phyloP scores from a whole-genome alignment of 2,329 filamentous ascomycete genomes.

The Neonectria neomacrospora region DNA sequence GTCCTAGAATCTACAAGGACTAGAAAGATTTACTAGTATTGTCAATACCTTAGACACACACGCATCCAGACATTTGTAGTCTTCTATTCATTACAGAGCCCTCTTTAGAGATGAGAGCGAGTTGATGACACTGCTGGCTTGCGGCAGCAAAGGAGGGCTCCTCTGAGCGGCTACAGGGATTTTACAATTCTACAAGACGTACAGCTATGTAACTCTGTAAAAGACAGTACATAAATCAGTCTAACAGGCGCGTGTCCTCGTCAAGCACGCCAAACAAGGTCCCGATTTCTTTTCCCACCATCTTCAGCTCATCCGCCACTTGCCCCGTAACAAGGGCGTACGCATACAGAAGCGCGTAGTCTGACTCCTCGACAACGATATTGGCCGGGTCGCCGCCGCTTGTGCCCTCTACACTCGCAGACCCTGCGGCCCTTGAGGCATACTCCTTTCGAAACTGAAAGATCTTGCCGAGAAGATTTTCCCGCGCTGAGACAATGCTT shows the following conservation, averaged over 20 bases:
- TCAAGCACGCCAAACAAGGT: constrained; percentile 38
- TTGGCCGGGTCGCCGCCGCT: constrained; percentile 28
- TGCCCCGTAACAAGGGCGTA: constrained; percentile 80
- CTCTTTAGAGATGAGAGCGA: no score
- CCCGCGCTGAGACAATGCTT: constrained; percentile 81
- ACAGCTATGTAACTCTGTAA: not conserved
- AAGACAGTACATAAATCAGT: not conserved
- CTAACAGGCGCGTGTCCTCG: constrained; percentile 36
- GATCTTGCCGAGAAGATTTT: constrained; percentile 85
- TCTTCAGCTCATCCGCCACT: constrained; percentile 71
- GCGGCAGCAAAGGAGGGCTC: no score
- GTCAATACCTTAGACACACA: no score
- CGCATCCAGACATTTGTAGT: no score
- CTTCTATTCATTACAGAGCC: no score
- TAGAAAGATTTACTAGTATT: no score
- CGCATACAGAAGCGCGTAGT: constrained; percentile 92
- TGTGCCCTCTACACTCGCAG: constrained; percentile 32
- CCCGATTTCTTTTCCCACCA: constrained; percentile 63
- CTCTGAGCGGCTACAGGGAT: no score
- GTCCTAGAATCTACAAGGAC: no score
- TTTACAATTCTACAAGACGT: no score
- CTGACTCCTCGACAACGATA: constrained; percentile 71
- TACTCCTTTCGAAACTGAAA: constrained; percentile 84
- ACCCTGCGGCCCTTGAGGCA: constrained; percentile 41
- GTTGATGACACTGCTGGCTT: no score